Evolutionary conservation across 192 early-diverging fungal genomes (phyloP).

Genomic region (Funneliformis geosporum): DNA sequence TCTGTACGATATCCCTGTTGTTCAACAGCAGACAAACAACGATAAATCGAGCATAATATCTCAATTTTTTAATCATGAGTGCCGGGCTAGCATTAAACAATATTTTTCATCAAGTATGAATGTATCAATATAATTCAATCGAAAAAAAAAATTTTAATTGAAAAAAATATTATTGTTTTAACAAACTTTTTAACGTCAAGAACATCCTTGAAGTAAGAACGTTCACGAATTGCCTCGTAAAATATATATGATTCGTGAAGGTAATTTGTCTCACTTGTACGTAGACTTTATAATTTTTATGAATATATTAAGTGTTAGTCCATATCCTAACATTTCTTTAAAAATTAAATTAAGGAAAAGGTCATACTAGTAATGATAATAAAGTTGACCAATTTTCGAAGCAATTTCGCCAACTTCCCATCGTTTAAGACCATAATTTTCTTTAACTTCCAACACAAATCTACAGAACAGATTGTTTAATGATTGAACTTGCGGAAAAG

Average conservation of each 20-base stretch:
- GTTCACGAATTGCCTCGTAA: slow-evolving; percentile 93
- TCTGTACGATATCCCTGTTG: slow-evolving; percentile 75
- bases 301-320: no score
- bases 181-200: slow-evolving; percentile 82
- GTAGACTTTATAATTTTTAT: slow-evolving; percentile 53
- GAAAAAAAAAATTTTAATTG: no score
- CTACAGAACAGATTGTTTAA: slow-evolving; percentile 42
- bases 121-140: no score
- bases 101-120: background rate
- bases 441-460: slow-evolving; percentile 80
- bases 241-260: slow-evolving; percentile 92
- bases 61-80: slow-evolving; percentile 94
- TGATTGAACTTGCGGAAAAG: background rate
- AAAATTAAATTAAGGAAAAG: background rate
- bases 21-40: slow-evolving; percentile 91
- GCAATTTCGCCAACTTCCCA: slow-evolving; percentile 99
- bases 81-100: slow-evolving; percentile 60
- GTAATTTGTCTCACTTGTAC: slow-evolving; percentile 97
- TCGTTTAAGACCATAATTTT: slow-evolving; percentile 91
- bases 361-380: slow-evolving; percentile 74
- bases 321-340: background rate
- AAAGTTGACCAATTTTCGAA: slow-evolving; percentile 95
- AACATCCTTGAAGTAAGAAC: slow-evolving; percentile 95
- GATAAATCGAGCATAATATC: slow-evolving; percentile 97
- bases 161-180: background rate